A percentile compares a stretch with the other conserved stretches of the same genome.
Evolutionary conservation across 2,329 filamentous ascomycete genomes (phyloP).

Genomic region (Neoscytalidium dimidiatum): DNA sequence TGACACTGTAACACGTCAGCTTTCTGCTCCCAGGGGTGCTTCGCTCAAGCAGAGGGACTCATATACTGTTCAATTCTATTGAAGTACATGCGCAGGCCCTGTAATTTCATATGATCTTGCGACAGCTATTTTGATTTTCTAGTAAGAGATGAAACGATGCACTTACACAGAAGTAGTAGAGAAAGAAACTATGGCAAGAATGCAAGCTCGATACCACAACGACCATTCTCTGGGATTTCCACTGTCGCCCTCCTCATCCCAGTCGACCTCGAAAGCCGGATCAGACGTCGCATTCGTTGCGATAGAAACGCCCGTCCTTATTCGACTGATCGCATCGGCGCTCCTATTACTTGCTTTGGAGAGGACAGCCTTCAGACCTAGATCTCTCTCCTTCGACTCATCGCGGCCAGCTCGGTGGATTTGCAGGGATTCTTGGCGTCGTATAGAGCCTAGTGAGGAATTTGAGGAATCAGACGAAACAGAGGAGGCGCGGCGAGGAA

Average conservation of each 20-base stretch:
- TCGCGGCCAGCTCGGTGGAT: background rate
- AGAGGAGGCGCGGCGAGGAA: background rate
- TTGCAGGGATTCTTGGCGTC: background rate
- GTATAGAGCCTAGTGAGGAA: background rate
- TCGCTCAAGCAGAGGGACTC: background rate
- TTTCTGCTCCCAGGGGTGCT: background rate
- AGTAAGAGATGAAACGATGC: conserved; percentile 33
- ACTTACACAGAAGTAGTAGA: conserved; percentile 52
- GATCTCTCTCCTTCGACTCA: background rate
- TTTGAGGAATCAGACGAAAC: background rate
- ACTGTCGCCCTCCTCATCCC: conserved; percentile 62
- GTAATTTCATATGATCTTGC: background rate
- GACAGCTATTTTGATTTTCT: background rate
- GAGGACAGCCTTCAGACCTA: conserved; percentile 1
- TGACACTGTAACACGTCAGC: conserved; percentile 44
- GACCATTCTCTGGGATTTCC: conserved; percentile 70
- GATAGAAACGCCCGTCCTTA: conserved; percentile 20
- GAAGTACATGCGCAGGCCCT: background rate
- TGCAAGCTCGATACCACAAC: conserved; percentile 56
- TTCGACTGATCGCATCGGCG: background rate
- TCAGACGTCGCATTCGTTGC: conserved; percentile 43
- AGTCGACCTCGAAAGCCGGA: conserved; percentile 73
- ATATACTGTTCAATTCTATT: background rate
- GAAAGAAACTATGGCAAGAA: conserved; percentile 58
- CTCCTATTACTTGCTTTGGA: conserved; percentile 7